phyloP scores from a whole-genome alignment of 1,284 basidiomycete species.

The Heterobasidion parviporum region DNA sequence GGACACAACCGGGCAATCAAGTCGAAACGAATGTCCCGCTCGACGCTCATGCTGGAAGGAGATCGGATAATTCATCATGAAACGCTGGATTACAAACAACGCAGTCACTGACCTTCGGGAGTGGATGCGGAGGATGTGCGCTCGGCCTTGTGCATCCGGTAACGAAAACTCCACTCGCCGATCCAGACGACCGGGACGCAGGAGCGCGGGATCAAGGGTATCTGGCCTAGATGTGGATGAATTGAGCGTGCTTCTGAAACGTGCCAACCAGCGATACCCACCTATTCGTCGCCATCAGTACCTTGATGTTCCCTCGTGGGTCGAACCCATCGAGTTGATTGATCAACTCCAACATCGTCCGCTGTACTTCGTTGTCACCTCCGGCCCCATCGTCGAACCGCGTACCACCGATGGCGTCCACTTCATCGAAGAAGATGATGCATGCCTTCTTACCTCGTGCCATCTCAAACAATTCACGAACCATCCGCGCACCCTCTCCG shows the following conservation, averaged over 20 bases:
- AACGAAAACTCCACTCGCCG: slow-evolving; percentile 93
- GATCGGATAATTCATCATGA: slow-evolving; percentile 5
- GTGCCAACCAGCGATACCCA: slow-evolving; percentile 16
- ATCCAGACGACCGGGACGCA: slow-evolving; percentile 95
- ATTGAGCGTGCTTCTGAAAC: not conserved
- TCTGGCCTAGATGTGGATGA: slow-evolving; percentile 64
- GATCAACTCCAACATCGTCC: slow-evolving; percentile 99
- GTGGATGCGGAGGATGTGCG: slow-evolving; percentile 96
- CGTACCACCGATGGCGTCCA: slow-evolving; percentile 97
- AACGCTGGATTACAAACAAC: slow-evolving; percentile 3
- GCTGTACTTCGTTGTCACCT: slow-evolving; percentile 98
- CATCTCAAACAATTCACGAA: slow-evolving; percentile 98
- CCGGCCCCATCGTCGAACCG: slow-evolving; percentile 98
- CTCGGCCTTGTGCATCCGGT: slow-evolving; percentile 93
- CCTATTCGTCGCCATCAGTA: slow-evolving; percentile 99
- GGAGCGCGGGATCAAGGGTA: slow-evolving; percentile 93
- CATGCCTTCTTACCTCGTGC: slow-evolving; percentile 98
- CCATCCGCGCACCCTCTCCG: slow-evolving; percentile 98
- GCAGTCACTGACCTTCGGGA: slow-evolving; percentile 71
- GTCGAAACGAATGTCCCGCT: slow-evolving; percentile 96
- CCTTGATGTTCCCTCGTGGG: slow-evolving; percentile 98
- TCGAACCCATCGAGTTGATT: slow-evolving; percentile 99
- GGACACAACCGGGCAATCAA: slow-evolving; percentile 96
- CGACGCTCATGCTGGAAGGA: slow-evolving; percentile 83
- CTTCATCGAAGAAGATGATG: slow-evolving; percentile 99